Evolutionary conservation across 2,329 filamentous ascomycete species (phyloP).

Genomic region (Didymella lethalis): DNA sequence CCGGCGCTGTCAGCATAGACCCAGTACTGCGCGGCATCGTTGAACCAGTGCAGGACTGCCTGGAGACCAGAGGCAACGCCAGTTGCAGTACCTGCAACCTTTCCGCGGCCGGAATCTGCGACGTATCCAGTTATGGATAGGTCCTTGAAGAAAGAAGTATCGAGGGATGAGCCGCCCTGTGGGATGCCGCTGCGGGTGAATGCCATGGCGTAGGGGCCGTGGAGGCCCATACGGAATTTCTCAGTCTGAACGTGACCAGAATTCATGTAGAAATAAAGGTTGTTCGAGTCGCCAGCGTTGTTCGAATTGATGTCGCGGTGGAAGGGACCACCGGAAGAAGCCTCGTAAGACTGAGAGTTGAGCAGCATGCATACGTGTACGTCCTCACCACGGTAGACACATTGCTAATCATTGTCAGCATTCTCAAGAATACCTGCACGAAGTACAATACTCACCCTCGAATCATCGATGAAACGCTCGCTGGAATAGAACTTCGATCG

Average conservation of each 20-base stretch:
- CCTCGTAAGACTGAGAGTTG: constrained; percentile 64
- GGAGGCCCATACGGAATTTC: constrained; percentile 66
- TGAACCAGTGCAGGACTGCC: constrained; percentile 71
- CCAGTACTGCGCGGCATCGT: constrained; percentile 71
- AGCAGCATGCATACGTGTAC: constrained; percentile 70
- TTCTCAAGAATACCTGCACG: background rate
- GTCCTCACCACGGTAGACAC: constrained; percentile 61
- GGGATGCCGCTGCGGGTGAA: constrained; percentile 68
- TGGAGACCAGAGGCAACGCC: constrained; percentile 63
- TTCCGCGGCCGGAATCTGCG: constrained; percentile 63
- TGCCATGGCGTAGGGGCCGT: constrained; percentile 70
- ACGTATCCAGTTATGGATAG: constrained; percentile 67
- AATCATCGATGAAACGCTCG: constrained; percentile 73
- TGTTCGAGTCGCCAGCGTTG: constrained; percentile 65
- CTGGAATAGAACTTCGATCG: constrained; percentile 75
- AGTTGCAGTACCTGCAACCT: constrained; percentile 67
- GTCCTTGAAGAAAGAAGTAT: constrained; percentile 67
- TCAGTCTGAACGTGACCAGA: constrained; percentile 67
- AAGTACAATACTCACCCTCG: constrained; percentile 18
- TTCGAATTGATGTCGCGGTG: constrained; percentile 69
- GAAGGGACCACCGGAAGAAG: constrained; percentile 72
- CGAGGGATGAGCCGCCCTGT: constrained; percentile 49
- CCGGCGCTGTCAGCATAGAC: constrained; percentile 63
- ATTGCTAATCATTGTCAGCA: constrained; percentile 59
- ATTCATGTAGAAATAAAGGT: constrained; percentile 74